phyloP scores from a whole-genome alignment of 192 early-diverging fungal species.

The Lobulomyces angularis region DNA sequence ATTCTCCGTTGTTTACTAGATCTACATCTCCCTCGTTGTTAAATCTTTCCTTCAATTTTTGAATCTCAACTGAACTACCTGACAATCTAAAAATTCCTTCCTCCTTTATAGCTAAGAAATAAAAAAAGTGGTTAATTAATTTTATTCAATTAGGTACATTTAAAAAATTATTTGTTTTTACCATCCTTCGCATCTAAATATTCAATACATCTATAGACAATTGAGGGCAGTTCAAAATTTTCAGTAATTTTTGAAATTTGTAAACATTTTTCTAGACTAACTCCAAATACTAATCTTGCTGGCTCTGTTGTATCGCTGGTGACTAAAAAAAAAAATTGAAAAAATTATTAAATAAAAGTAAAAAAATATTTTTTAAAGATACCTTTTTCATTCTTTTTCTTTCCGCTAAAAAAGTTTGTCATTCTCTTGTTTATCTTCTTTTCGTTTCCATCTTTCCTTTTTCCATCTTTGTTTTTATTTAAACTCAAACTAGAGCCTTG shows the following conservation, averaged over 20 bases:
- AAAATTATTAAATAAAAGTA: no score
- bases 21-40: constrained; percentile 70
- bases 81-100: constrained; percentile 92
- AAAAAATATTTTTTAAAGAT: no score
- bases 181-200: constrained; percentile 79
- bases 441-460: constrained; percentile 14
- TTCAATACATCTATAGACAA: constrained; percentile 92
- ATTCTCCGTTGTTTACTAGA: constrained; percentile 39
- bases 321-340: no score
- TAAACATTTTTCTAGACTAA: constrained; percentile 67
- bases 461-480: neutral
- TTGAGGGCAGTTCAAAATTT: constrained; percentile 69
- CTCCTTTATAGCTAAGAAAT: constrained; percentile 65
- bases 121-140: neutral
- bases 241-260: constrained; percentile 58
- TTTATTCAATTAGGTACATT: no score
- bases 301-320: no score
- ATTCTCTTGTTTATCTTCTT: constrained; percentile 9
- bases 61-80: constrained; percentile 61
- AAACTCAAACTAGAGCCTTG: neutral
- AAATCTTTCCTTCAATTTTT: constrained; percentile 66
- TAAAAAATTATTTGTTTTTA: no score
- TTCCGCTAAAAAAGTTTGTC: no score
- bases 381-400: no score
- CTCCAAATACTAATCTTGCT: constrained; percentile 66